These are phyloP conservation scores for Penicillium manginii DNA, from an alignment of 495 filamentous ascomycete genomes.

Conservation along the genomic window DNA sequence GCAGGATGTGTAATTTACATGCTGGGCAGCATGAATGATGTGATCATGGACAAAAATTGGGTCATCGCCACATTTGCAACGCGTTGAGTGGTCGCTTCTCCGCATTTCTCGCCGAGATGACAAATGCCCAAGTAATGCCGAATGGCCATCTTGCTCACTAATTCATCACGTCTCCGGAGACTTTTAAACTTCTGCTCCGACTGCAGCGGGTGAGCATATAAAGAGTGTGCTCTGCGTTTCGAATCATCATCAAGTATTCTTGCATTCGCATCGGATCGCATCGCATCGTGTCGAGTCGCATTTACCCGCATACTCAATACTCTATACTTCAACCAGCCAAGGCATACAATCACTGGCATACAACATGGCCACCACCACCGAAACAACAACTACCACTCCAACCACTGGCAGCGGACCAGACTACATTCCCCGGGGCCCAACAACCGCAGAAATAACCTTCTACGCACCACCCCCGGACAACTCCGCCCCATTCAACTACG, in stretches of 20 bases:
- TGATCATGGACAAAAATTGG: constrained; percentile 15
- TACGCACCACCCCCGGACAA: constrained; percentile 66
- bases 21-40: constrained; percentile 7
- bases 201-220: not conserved
- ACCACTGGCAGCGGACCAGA: constrained; percentile 8
- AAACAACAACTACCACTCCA: constrained; percentile 10
- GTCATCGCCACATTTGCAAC: constrained; percentile 11
- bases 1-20: not conserved
- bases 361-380: constrained; percentile 15
- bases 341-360: not conserved
- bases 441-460: constrained; percentile 69
- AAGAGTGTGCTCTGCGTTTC: not conserved
- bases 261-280: constrained; percentile 1
- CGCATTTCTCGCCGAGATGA: constrained; percentile 23
- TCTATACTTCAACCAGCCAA: constrained; percentile 7
- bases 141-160: constrained; percentile 17
- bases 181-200: constrained; percentile 2
- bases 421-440: constrained; percentile 67
- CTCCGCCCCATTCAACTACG: constrained; percentile 68
- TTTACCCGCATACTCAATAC: not conserved
- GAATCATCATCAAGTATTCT: not conserved
- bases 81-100: constrained; percentile 17
- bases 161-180: not conserved
- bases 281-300: not conserved
- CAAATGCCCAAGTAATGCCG: constrained; percentile 18